A percentile compares a stretch with the other conserved stretches of the same genome.
Evolutionary conservation across 805 yeast genomes (phyloP).

Genomic region (Ogataea degrootiae): DNA sequence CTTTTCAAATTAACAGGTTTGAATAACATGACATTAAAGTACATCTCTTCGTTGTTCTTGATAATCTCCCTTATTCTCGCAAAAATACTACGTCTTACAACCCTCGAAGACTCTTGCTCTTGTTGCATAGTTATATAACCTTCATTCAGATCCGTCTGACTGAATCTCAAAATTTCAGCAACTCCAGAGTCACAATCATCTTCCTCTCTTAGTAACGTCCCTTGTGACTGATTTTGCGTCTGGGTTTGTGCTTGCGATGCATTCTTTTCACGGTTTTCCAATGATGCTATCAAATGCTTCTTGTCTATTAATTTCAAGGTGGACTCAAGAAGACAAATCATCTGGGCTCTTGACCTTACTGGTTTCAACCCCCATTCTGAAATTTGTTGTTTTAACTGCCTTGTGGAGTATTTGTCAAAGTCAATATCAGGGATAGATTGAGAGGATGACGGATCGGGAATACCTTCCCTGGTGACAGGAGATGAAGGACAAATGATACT

Average conservation of each 20-base stretch:
- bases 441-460: slow-evolving; percentile 1
- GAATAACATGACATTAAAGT: slow-evolving; percentile 17
- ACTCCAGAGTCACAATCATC: neutral
- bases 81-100: slow-evolving; percentile 9
- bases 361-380: slow-evolving; percentile 37
- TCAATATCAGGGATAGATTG: slow-evolving; percentile 2
- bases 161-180: slow-evolving; percentile 7
- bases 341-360: slow-evolving; percentile 27
- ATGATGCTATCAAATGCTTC: neutral
- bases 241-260: slow-evolving; percentile 7
- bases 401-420: slow-evolving; percentile 13
- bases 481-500: neutral
- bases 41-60: slow-evolving; percentile 10
- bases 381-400: slow-evolving; percentile 22
- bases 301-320: slow-evolving; percentile 19
- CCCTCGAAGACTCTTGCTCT: slow-evolving; percentile 7
- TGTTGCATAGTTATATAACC: slow-evolving; percentile 8
- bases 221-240: neutral
- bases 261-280: neutral
- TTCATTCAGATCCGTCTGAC: slow-evolving; percentile 12
- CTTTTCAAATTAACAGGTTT: slow-evolving; percentile 22
- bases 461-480: neutral
- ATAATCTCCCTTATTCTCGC: slow-evolving; percentile 16
- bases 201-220: neutral
- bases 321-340: slow-evolving; percentile 29